phyloP scores from a whole-genome alignment of 108 stramenopile species.

The Fistulifera solaris region DNA sequence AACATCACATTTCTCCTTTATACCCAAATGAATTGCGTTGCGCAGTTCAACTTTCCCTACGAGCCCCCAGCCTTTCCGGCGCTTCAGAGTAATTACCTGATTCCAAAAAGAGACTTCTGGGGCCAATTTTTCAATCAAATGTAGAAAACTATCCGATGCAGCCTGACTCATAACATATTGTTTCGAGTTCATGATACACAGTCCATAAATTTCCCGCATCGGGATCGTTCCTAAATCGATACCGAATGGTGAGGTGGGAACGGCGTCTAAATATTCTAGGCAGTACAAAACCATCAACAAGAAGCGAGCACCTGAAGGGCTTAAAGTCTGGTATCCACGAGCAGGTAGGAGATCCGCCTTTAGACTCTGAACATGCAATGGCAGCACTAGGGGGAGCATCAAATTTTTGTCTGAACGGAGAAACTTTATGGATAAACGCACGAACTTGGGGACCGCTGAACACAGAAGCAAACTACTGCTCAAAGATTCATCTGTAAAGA shows the following conservation, averaged over 20 bases:
- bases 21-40: background rate
- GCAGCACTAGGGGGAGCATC: constrained; percentile 28
- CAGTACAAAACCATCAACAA: constrained; percentile 49
- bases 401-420: background rate
- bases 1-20: constrained; percentile 10
- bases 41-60: too few species aligned
- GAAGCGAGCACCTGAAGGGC: constrained; percentile 18
- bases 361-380: constrained; percentile 7
- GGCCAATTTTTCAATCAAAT: background rate
- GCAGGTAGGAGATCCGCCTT: background rate
- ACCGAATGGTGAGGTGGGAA: constrained; percentile 1
- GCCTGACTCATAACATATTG: background rate
- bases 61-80: too few species aligned
- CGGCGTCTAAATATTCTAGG: constrained; percentile 23
- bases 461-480: too few species aligned
- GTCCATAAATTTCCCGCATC: constrained; percentile 2
- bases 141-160: background rate
- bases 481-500: too few species aligned
- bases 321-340: background rate
- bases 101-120: background rate
- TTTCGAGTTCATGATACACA: background rate
- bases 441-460: background rate
- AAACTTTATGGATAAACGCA: background rate
- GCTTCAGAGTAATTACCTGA: too few species aligned
- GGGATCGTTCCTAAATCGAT: constrained; percentile 4